Base-by-base conservation (phyloP, 345 rosid genomes). In the Viola odorata region DNA sequence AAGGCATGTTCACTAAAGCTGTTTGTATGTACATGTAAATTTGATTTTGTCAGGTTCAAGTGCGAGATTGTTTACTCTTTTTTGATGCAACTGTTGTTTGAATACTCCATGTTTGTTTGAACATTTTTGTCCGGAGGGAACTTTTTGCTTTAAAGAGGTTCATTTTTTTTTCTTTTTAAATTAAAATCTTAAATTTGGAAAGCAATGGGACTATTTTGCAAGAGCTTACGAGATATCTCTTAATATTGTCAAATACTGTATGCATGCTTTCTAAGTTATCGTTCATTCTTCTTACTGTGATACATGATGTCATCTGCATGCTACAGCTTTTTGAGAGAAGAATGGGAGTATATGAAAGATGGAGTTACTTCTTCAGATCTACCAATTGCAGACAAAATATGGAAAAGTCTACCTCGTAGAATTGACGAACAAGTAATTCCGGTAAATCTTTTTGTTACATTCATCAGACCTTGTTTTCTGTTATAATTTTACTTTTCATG, bases 281-380 rank as follows among this genome's bases (percentile, higher is more conserved):
- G 50, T 7, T 23, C 32, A 10, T 4, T 47, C 50, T 6, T 10
- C 12, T 47, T n/a, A n/a, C 8, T 53, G 48, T 54, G 42, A 57
- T 37, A 65, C 58, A 41, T 39, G 44, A 32, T 57, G 12, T 11
- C 32, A n/a, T n/a, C 57, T 61, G 6, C 53, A 58, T 39, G 5
- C 32, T 70, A 58, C 79, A 94, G 99, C 38, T 90, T 61, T 80
- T 66, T 94, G 66, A 78, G 44, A 69, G 86, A 84, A 65, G 97
- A 94, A 80, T 90, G 99, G 97, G 76, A 77, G 44, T 82, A 74
- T 72, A 51, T 88, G 78, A 76, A 71, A 50, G 80, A 72, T 79
- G 77, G 70, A 57, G 80, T 50, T 59, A 62, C 80, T 78, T 80
- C 79, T 53, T 67, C 65, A 11, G 82, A 85, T 77, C 65, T 76